A percentile compares a stretch with the other conserved stretches of the same genome.
Evolutionary conservation across 2,329 filamentous ascomycete species (phyloP).

Genomic region (Aspergillus sojae): DNA sequence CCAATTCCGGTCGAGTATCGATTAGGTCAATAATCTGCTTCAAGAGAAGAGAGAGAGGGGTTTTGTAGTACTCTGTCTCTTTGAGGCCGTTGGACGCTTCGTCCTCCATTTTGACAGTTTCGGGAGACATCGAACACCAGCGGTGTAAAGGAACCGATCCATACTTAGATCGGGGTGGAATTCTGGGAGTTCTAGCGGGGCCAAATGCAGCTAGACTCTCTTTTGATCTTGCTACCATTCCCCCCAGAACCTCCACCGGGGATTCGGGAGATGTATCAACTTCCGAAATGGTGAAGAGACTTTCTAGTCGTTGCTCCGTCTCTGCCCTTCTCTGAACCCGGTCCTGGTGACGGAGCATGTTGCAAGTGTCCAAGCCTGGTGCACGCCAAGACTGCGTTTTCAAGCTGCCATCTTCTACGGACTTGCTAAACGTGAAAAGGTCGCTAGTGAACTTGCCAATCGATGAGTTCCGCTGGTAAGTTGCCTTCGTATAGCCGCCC

Average conservation of each 20-base stretch:
- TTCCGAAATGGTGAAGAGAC: slow-evolving; percentile 22
- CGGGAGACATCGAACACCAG: slow-evolving; percentile 13
- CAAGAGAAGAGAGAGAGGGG: slow-evolving; percentile 19
- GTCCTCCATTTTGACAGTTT: slow-evolving; percentile 8
- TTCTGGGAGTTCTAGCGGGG: not conserved
- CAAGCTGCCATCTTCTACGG: slow-evolving; percentile 18
- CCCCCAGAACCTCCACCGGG: slow-evolving; percentile 10
- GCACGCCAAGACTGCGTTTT: slow-evolving; percentile 17
- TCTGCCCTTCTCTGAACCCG: slow-evolving; percentile 14
- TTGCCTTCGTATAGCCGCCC: slow-evolving; percentile 19
- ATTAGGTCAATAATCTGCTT: slow-evolving; percentile 17
- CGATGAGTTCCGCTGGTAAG: slow-evolving; percentile 14
- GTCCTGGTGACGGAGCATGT: slow-evolving; percentile 22
- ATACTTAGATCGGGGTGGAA: not conserved
- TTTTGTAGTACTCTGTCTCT: slow-evolving; percentile 12
- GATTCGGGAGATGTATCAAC: not conserved
- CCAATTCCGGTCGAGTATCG: slow-evolving; percentile 20
- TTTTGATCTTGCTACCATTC: slow-evolving; percentile 15
- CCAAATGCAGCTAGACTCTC: not conserved
- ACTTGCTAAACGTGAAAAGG: slow-evolving; percentile 26
- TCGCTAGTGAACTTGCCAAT: slow-evolving; percentile 26
- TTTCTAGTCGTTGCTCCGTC: slow-evolving; percentile 18
- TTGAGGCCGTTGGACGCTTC: slow-evolving; percentile 11
- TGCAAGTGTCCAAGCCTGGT: slow-evolving; percentile 24
- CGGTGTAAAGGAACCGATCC: not conserved